These are phyloP conservation scores for Poterioochromonas sp. DNA, from an alignment of 352 stramenopile genomes.

Conservation along the genomic window DNA sequence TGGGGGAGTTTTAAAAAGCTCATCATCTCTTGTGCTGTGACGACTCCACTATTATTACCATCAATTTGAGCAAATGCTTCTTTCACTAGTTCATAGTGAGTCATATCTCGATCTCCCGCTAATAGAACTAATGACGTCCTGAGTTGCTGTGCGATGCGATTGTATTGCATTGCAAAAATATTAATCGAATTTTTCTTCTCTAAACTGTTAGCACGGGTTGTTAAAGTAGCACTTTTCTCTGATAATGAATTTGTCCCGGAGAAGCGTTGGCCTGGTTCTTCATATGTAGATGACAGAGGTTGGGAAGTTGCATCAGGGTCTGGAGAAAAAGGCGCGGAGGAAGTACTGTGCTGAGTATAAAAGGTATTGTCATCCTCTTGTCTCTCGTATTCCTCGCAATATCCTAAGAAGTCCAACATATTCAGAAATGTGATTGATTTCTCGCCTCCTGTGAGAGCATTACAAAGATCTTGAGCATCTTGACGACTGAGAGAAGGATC, in stretches of 20 bases:
- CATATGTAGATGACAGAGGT: too few species aligned
- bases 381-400: too few species aligned
- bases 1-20: neutral
- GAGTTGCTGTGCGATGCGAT: neutral
- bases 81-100: neutral
- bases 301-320: too few species aligned
- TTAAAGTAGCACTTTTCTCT: too few species aligned
- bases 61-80: neutral
- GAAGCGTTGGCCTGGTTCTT: too few species aligned
- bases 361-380: too few species aligned
- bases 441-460: neutral
- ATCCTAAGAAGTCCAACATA: neutral
- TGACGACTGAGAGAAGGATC: neutral
- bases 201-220: too few species aligned
- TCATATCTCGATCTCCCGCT: neutral
- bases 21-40: neutral
- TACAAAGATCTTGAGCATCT: neutral
- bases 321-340: too few species aligned
- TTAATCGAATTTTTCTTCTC: too few species aligned
- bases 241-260: too few species aligned
- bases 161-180: too few species aligned
- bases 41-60: slow-evolving; percentile 7
- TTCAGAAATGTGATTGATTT: neutral
- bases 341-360: too few species aligned
- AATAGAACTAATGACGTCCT: neutral